Percentiles rank a stretch among this genome's conserved stretches.
These are phyloP conservation scores for Krasilnikovozyma curviuscula DNA, from an alignment of 768 basidiomycete species.

Conservation along the genomic window DNA sequence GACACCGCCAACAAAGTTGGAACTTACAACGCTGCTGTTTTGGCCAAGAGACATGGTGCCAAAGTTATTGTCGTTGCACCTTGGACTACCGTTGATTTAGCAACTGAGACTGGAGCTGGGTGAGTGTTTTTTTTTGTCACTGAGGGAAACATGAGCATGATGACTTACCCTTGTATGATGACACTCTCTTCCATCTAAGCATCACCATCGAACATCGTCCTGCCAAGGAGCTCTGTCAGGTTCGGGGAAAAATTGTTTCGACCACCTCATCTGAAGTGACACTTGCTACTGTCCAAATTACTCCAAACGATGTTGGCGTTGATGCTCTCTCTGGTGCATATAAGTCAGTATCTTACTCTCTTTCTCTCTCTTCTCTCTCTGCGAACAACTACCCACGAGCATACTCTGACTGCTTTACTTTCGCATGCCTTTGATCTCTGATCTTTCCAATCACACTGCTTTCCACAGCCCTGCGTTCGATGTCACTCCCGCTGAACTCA, in stretches of 20 bases:
- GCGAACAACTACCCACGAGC: neutral
- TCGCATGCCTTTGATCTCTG: constrained; percentile 27
- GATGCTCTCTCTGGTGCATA: neutral
- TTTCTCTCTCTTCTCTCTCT: neutral
- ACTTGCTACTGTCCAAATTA: constrained; percentile 66
- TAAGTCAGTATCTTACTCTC: neutral
- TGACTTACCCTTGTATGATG: neutral
- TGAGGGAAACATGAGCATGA: neutral
- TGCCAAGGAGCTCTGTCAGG: constrained; percentile 65
- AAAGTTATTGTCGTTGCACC: constrained; percentile 89
- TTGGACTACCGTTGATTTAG: constrained; percentile 74
- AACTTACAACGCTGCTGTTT: constrained; percentile 87
- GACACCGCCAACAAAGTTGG: constrained; percentile 96
- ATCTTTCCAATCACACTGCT: constrained; percentile 31
- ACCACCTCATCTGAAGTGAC: constrained; percentile 31
- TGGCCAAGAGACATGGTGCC: constrained; percentile 61
- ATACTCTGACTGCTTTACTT: neutral
- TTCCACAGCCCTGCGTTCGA: constrained; percentile 88
- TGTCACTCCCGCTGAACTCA: constrained; percentile 81
- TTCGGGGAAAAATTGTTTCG: constrained; percentile 53
- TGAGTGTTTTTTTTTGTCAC: constrained; percentile 18
- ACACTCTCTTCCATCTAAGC: constrained; percentile 18
- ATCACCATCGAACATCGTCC: constrained; percentile 92
- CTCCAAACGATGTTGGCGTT: constrained; percentile 35
- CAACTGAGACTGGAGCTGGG: constrained; percentile 48